Base-by-base conservation (phyloP, 176 grass and related monocot species). In the Metroxylon sagu region DNA sequence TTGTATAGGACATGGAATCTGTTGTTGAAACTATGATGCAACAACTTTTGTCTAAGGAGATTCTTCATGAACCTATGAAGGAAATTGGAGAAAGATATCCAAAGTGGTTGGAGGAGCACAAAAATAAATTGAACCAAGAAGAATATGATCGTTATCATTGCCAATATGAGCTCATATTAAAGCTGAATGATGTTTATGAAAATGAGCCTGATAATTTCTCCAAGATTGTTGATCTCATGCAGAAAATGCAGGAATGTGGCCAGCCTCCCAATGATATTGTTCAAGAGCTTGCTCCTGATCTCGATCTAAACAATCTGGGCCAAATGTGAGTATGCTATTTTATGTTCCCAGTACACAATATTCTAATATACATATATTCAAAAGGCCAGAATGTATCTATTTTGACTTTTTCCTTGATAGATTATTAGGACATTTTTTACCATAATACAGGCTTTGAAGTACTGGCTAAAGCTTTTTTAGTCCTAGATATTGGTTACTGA, bases 1-100 rank as follows among this genome's bases (percentile, higher is more conserved):
- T 18, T 18, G n/a, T 63, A 59, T 66, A 96, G 91, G 86, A 85
- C 67, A 87, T 96, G 83, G 91, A 82, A 48, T 96, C 91, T 6
- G 87, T 96, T 77, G 91, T 96, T 59, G 83, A 90, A 76, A 96
- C 80, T 30, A 96, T 96, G 91, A 90, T 96, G 91, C 87, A 90
- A 43, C 91, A 96, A 57, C 91, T 96, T 78, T 59, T 96, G 21
- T 90, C 91, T 60, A 90, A 89, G 64, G 91, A 96, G 53, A 96
- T 96, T 81, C 86, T 96, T 52, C 71, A 96, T 53, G 91, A 96
- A 54, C 91, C 91, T 15, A 96, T 96, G 91, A 96, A 84, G 68
- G 91, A 96, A 70, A 96, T 96, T 62, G 91, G 82, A 25, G 78
- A 86, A 70, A 87, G 83, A 66, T 96, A 96, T 74, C 91, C 91